phyloP scores from a whole-genome alignment of 2,329 filamentous ascomycete species.

The Shiraia bambusicola region DNA sequence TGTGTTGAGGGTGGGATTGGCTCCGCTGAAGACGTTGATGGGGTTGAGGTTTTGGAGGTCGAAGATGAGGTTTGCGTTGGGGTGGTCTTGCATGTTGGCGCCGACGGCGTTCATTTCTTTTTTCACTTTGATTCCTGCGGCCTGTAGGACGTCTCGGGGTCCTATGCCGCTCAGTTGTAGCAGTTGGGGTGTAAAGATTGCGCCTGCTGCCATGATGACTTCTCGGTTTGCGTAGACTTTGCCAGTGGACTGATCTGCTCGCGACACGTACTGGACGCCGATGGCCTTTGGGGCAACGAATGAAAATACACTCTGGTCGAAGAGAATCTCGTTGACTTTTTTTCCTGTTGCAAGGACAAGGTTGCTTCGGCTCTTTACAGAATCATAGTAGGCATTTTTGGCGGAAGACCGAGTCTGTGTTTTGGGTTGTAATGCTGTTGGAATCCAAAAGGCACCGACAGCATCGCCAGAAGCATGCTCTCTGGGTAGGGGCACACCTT shows the following conservation, averaged over 20 bases:
- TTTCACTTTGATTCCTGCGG: constrained; percentile 28
- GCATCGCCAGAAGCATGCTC: constrained; percentile 32
- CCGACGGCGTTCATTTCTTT: constrained; percentile 33
- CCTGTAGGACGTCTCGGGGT: constrained; percentile 21
- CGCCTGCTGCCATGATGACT: constrained; percentile 61
- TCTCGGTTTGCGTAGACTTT: constrained; percentile 45
- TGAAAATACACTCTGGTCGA: constrained; percentile 16
- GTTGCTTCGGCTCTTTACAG: constrained; percentile 23
- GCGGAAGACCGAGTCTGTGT: constrained; percentile 41
- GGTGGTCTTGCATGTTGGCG: constrained; percentile 39
- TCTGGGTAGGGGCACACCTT: constrained; percentile 19
- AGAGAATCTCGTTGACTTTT: constrained; percentile 29
- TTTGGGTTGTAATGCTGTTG: constrained; percentile 23
- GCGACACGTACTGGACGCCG: constrained; percentile 25
- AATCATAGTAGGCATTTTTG: constrained; percentile 29
- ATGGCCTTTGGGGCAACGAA: constrained; percentile 16
- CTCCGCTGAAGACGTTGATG: constrained; percentile 21
- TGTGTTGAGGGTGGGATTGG: constrained; percentile 28
- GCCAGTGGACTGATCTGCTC: constrained; percentile 17
- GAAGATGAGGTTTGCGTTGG: constrained; percentile 21
- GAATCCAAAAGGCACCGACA: constrained; percentile 34
- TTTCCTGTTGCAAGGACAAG: constrained; percentile 24
- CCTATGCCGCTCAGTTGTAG: constrained; percentile 36
- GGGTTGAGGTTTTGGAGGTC: constrained; percentile 24
- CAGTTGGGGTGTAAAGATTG: constrained; percentile 59